Percentiles rank a stretch among this genome's conserved stretches.
Conservation (phyloP, 371 early-diverging fungal species). For the Apophysomyces trapeziformis region DNA sequence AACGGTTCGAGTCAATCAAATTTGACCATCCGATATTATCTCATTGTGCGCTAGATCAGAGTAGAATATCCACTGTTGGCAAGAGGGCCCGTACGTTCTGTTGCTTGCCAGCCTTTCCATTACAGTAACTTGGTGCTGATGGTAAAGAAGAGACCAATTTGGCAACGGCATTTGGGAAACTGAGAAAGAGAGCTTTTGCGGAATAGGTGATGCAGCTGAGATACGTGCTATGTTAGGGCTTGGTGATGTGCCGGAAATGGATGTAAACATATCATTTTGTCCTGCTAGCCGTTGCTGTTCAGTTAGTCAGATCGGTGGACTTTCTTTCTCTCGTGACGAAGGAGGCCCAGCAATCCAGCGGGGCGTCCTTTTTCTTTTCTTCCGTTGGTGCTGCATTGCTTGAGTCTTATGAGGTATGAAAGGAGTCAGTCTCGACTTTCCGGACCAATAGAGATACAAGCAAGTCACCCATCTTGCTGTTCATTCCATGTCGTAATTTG, state of each 20-base stretch:
- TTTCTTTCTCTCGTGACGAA: constrained; percentile 9
- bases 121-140: constrained; percentile 7
- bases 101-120: constrained; percentile 89
- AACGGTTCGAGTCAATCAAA: constrained; percentile 81
- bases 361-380: constrained; percentile 36
- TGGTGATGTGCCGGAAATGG: neutral
- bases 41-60: constrained; percentile 82
- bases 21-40: constrained; percentile 79
- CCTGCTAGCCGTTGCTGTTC: constrained; percentile 26
- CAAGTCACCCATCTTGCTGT: constrained; percentile 41
- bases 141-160: neutral
- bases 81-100: constrained; percentile 89
- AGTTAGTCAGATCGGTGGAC: constrained; percentile 26
- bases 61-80: constrained; percentile 76
- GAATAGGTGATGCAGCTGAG: neutral
- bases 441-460: constrained; percentile 44
- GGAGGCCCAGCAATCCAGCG: constrained; percentile 35
- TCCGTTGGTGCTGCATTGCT: neutral
- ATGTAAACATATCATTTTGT: constrained; percentile 3
- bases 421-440: constrained; percentile 9
- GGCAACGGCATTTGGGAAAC: neutral
- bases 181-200: neutral
- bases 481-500: too few species aligned
- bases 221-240: neutral
- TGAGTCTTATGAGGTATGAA: constrained; percentile 14